Evolutionary conservation across 2,329 filamentous ascomycete genomes (phyloP), one percentile per base, ranked within the genome.

Genomic region (Fusarium coffeatum): DNA sequence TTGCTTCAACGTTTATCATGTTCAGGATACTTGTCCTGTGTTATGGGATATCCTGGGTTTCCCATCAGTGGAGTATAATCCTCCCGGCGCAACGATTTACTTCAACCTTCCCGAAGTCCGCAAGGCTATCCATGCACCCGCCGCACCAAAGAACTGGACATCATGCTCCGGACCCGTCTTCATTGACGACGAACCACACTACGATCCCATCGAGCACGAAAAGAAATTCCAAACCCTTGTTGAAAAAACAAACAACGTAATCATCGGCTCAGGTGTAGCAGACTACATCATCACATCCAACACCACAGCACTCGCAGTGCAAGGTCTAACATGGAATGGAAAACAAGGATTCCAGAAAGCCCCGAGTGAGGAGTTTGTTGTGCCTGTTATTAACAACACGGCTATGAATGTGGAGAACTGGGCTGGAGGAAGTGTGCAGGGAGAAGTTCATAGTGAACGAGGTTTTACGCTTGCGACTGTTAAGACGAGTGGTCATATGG

Each of bases 231-330:
- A 37, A 5, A 51, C 51, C 9, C 62, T 65, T 2, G 62, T 65
- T 3, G 62, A 65, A 5, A 59, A 28, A 16, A 65, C 62, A 0
- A 65, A 65, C 23, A 65, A 65, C 11, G 60, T 65, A 0, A 65
- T 65, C 5, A 65, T 65, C 3, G 62, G 62, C 1, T 65, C 62
- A 1, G 62, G 62, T 0, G 16, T 65, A 23, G 62, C 62, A 5
- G 62, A 65, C 22, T 65, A 65, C 20, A 65, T 65, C 15, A 65
- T 65, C 13, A 65, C 62, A 1, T 65, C 62, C 3, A 65, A 65
- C 46, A 65, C 62, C 0, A 65, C 62, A 5, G 62, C 62, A 0
- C 2, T 65, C 0, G 62, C 62, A 6, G 60, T 65, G 0, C 62
- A 65, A 0, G 60, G 60, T 0, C 20, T 65, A 0, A 65, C 41